Conservation (phyloP, 2,329 filamentous ascomycete genomes). For the Diaporthe batatas region DNA sequence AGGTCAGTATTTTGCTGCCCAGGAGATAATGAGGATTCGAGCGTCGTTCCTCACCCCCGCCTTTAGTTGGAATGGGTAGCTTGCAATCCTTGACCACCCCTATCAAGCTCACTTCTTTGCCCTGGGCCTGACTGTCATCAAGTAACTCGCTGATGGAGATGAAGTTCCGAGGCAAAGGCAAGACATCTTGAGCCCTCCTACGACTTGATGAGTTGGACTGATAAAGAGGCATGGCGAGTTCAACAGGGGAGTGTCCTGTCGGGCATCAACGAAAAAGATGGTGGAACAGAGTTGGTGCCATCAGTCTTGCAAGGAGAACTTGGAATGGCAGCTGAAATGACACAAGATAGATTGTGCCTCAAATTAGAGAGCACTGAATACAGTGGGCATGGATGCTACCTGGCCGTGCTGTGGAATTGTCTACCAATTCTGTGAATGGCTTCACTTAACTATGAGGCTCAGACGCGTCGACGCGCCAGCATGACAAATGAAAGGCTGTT, state of each 20-base stretch:
- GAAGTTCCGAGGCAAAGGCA: slow-evolving; percentile 57
- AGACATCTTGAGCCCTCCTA: slow-evolving; percentile 9
- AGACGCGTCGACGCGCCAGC: slow-evolving; percentile 20
- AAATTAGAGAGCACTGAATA: neutral
- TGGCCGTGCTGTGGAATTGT: neutral
- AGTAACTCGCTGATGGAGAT: slow-evolving; percentile 58
- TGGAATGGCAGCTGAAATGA: neutral
- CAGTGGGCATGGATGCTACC: neutral
- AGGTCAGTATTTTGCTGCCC: neutral
- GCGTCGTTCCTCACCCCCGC: slow-evolving; percentile 59
- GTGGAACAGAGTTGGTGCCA: neutral
- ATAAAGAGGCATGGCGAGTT: slow-evolving; percentile 26
- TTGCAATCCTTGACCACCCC: slow-evolving; percentile 79
- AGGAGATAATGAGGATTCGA: neutral
- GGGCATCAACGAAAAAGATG: neutral
- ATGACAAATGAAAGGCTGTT: neutral
- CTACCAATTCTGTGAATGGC: slow-evolving; percentile 18
- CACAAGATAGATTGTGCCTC: neutral
- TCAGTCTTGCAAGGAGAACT: neutral
- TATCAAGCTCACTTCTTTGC: slow-evolving; percentile 68
- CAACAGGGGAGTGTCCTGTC: neutral
- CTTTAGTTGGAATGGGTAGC: slow-evolving; percentile 63
- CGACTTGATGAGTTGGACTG: slow-evolving; percentile 22
- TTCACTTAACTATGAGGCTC: slow-evolving; percentile 6
- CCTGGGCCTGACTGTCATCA: slow-evolving; percentile 51